phyloP scores from a whole-genome alignment of 768 basidiomycete species.

The Tephrocybe rancida region DNA sequence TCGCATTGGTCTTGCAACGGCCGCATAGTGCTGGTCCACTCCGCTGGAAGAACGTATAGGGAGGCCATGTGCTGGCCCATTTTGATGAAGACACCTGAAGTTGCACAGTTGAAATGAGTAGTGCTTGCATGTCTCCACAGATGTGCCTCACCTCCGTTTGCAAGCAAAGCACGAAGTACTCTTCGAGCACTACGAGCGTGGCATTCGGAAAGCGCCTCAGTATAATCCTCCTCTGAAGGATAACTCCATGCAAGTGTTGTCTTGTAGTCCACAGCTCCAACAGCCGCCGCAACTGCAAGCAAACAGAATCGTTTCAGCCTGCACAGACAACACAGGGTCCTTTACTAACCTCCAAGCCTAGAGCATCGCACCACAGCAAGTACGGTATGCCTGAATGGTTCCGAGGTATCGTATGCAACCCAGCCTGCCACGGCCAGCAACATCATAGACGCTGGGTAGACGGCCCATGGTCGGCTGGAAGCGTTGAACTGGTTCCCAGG shows the following conservation, averaged over 20 bases:
- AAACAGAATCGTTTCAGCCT: constrained; percentile 23
- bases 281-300: constrained; percentile 57
- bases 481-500: not conserved
- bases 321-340: constrained; percentile 10
- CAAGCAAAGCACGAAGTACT: constrained; percentile 80
- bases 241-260: constrained; percentile 59
- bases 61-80: constrained; percentile 87
- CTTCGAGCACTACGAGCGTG: constrained; percentile 83
- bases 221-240: constrained; percentile 48
- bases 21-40: constrained; percentile 55
- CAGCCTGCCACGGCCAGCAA: constrained; percentile 37
- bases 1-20: constrained; percentile 91
- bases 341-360: constrained; percentile 64
- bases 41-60: constrained; percentile 54
- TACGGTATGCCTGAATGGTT: constrained; percentile 74
- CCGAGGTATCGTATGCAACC: constrained; percentile 65
- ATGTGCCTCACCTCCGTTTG: constrained; percentile 72
- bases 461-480: constrained; percentile 30
- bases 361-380: constrained; percentile 81
- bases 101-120: constrained; percentile 1
- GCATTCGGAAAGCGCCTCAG: constrained; percentile 69
- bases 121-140: constrained; percentile 8
- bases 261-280: constrained; percentile 75
- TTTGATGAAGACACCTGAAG: constrained; percentile 79
- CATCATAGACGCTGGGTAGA: constrained; percentile 38